Evolutionary conservation across 2,329 filamentous ascomycete species (phyloP).

Genomic region (Laburnicola sp.): DNA sequence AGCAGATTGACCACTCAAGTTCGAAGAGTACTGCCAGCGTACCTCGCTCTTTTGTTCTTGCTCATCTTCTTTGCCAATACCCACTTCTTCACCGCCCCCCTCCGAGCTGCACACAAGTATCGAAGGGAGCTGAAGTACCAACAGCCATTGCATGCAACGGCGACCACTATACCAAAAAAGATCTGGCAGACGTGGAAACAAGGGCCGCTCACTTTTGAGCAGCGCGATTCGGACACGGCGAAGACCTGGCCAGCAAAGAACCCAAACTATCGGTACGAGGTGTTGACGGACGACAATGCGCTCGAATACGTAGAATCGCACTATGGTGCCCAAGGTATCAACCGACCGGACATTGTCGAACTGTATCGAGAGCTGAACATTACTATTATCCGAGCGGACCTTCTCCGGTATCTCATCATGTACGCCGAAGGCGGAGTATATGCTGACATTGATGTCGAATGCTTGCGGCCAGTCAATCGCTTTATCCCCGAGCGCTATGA

Average conservation of each 20-base stretch:
- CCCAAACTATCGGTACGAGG: constrained; percentile 67
- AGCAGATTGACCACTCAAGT: constrained; percentile 41
- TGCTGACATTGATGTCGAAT: constrained; percentile 63
- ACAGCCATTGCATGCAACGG: constrained; percentile 30
- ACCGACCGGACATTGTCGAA: constrained; percentile 59
- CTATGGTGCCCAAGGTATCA: constrained; percentile 66
- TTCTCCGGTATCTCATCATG: constrained; percentile 68
- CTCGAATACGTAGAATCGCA: constrained; percentile 68
- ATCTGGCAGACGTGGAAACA: constrained; percentile 81
- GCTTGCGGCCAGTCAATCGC: constrained; percentile 55
- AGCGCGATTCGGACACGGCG: constrained; percentile 62
- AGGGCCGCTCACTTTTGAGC: constrained; percentile 67
- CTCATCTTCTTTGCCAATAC: constrained; percentile 40
- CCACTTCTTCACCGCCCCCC: constrained; percentile 38
- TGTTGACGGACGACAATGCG: constrained; percentile 70
- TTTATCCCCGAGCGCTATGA: constrained; percentile 68
- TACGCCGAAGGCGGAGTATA: constrained; percentile 67
- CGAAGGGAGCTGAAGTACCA: constrained; percentile 42
- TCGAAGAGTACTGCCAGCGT: constrained; percentile 39
- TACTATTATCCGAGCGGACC: constrained; percentile 68
- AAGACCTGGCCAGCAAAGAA: constrained; percentile 69
- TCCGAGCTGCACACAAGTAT: constrained; percentile 39
- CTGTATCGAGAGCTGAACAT: constrained; percentile 46
- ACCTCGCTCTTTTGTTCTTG: constrained; percentile 34
- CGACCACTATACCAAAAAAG: constrained; percentile 61